Conservation (phyloP, 2,329 filamentous ascomycete species). For the Xylariaceae sp. region DNA sequence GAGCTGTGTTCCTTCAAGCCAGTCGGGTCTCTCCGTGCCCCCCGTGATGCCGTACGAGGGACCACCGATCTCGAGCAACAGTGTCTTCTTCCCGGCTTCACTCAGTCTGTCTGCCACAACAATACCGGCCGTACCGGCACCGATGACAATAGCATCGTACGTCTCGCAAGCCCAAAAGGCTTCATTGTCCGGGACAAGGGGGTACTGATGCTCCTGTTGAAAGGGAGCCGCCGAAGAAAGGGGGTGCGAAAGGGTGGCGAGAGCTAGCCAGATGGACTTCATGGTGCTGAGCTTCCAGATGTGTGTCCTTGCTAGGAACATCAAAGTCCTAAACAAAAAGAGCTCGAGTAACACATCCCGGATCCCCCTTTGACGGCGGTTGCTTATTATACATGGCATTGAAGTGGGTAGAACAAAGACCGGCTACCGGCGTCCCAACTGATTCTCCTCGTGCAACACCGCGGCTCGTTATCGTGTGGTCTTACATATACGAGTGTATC, state of each 20-base stretch:
- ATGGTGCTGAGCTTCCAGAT: slow-evolving; percentile 1
- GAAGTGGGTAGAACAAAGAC: neutral
- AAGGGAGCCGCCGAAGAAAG: slow-evolving; percentile 16
- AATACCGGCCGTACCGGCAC: slow-evolving; percentile 49
- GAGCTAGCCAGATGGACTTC: slow-evolving; percentile 8
- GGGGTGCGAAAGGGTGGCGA: neutral
- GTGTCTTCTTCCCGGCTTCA: slow-evolving; percentile 46
- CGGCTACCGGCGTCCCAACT: neutral
- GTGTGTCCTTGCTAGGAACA: no score
- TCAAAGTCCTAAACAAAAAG: no score
- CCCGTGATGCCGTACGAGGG: slow-evolving; percentile 46
- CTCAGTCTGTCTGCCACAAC: slow-evolving; percentile 47
- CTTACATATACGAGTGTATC: neutral
- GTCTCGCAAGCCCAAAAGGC: slow-evolving; percentile 25
- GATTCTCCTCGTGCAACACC: neutral
- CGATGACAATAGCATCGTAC: slow-evolving; percentile 40
- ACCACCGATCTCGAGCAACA: slow-evolving; percentile 48
- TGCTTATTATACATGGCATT: neutral
- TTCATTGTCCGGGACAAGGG: neutral
- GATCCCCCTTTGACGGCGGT: neutral
- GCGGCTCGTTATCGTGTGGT: neutral
- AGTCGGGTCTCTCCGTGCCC: slow-evolving; percentile 42
- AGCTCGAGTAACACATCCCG: neutral
- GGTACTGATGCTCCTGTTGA: neutral
- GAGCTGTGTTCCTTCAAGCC: slow-evolving; percentile 43